Percentiles rank a stretch among this genome's conserved stretches.
Conservation (phyloP, 495 filamentous ascomycete species). For the Penicillium chermesinum region DNA sequence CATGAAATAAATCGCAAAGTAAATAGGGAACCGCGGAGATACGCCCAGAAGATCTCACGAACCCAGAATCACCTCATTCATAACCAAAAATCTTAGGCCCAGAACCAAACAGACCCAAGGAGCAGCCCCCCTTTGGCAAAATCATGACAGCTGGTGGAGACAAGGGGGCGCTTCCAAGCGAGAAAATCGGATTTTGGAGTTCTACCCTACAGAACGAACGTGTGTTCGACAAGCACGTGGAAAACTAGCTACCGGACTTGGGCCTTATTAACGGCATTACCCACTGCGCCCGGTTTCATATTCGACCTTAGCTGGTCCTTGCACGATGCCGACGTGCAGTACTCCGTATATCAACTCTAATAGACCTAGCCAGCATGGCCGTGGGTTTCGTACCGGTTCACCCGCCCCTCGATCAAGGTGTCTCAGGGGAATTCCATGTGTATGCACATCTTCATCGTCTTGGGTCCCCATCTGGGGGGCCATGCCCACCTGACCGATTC, state of each 20-base stretch:
- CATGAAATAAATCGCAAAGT: background rate
- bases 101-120: slow-evolving; percentile 1
- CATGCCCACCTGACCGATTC: no score
- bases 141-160: slow-evolving; percentile 13
- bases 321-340: background rate
- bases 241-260: background rate
- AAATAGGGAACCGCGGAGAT: background rate
- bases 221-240: background rate
- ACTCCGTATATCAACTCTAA: background rate
- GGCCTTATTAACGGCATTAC: background rate
- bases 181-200: background rate
- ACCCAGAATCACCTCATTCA: background rate
- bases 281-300: background rate
- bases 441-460: no score
- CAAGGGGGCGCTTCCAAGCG: slow-evolving; percentile 3
- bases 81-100: slow-evolving; percentile 5
- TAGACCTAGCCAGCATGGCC: no score
- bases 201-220: background rate
- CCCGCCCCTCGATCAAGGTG: no score
- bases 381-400: no score
- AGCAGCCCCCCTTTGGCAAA: slow-evolving; percentile 5
- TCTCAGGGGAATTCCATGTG: no score
- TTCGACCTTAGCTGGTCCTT: background rate
- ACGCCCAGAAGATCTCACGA: background rate
- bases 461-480: no score